Evolutionary conservation across 768 basidiomycete species (phyloP).

Genomic region (Suillus subalutaceus): DNA sequence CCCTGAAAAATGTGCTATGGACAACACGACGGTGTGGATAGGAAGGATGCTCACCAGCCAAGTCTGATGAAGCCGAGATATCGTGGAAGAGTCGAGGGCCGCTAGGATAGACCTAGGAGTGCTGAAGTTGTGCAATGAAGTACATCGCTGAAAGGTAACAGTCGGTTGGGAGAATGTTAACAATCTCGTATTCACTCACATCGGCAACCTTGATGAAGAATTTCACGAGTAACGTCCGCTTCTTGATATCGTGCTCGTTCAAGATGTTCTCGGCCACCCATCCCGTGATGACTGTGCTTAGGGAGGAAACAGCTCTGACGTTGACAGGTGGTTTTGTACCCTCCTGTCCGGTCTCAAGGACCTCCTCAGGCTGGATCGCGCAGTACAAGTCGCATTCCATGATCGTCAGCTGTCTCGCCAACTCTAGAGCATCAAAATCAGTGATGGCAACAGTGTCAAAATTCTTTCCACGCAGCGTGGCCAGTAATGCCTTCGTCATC

Average conservation of each 20-base stretch:
- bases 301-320: constrained; percentile 80
- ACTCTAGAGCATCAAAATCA: constrained; percentile 93
- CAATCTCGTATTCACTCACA: constrained; percentile 48
- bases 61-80: constrained; percentile 88
- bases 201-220: constrained; percentile 94
- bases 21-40: not conserved
- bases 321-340: constrained; percentile 64
- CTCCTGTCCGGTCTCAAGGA: constrained; percentile 82
- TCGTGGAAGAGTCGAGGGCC: constrained; percentile 94
- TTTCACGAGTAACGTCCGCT: constrained; percentile 75
- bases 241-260: constrained; percentile 87
- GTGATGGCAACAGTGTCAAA: constrained; percentile 67
- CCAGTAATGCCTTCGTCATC: constrained; percentile 79
- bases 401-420: constrained; percentile 91
- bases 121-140: constrained; percentile 84
- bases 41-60: constrained; percentile 71
- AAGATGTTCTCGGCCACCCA: constrained; percentile 96
- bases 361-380: constrained; percentile 84
- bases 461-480: constrained; percentile 65
- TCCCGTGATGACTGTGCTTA: constrained; percentile 93
- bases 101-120: constrained; percentile 92
- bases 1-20: constrained; percentile 47
- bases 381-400: constrained; percentile 92
- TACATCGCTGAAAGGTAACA: constrained; percentile 69
- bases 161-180: constrained; percentile 14